These are phyloP conservation scores for Iris macrosiphon DNA, from an alignment of 106 monocot species.

Conservation along the genomic window DNA sequence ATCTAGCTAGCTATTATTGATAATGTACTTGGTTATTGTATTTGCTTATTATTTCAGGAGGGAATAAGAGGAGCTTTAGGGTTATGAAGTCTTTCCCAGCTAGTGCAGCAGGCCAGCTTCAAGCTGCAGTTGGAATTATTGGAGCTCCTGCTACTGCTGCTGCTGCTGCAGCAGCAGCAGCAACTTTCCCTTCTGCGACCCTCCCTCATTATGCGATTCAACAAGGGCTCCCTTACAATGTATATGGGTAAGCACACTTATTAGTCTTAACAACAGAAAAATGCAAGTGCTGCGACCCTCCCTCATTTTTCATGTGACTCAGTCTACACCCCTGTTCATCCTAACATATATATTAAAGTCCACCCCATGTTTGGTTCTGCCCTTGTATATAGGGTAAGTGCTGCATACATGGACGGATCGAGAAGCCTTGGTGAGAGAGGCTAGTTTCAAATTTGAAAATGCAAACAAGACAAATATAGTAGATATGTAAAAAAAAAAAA, in stretches of 20 bases:
- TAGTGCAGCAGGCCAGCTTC: slow-evolving; percentile 46
- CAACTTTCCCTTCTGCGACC: slow-evolving; percentile 50
- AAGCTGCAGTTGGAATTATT: slow-evolving; percentile 56
- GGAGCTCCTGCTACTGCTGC: too few species aligned
- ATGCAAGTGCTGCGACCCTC: slow-evolving; percentile 14
- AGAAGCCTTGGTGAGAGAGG: too few species aligned
- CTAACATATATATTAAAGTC: too few species aligned
- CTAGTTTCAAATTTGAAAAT: too few species aligned
- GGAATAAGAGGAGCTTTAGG: slow-evolving; percentile 67
- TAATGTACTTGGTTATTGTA: too few species aligned
- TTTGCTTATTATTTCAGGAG: too few species aligned
- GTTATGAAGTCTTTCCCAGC: slow-evolving; percentile 58
- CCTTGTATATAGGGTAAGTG: too few species aligned
- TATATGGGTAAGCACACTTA: slow-evolving; percentile 87
- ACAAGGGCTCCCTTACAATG: slow-evolving; percentile 78
- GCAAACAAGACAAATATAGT: too few species aligned
- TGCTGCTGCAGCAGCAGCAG: slow-evolving; percentile 48
- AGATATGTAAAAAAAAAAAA: too few species aligned
- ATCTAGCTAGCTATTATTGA: too few species aligned
- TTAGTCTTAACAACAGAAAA: slow-evolving; percentile 2
- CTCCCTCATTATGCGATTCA: slow-evolving; percentile 93
- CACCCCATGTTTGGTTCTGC: too few species aligned
- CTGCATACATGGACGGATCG: too few species aligned
- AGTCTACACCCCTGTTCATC: background rate
- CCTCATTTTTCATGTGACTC: background rate